Conservation (phyloP, 2,329 filamentous ascomycete species). For the Fulvia fulva region DNA sequence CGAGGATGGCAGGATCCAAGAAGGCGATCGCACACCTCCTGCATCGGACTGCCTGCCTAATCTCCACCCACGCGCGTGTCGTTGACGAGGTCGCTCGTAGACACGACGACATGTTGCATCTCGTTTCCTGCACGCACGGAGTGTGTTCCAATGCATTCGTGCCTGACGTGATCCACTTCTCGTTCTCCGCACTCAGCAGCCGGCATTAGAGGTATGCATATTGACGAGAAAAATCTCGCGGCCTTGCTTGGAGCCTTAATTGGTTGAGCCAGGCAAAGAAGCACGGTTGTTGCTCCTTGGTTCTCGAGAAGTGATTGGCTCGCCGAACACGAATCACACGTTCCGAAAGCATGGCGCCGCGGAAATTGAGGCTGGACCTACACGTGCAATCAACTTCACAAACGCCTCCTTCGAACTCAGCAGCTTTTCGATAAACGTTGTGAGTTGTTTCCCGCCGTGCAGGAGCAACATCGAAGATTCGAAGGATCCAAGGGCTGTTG, state of each 20-base stretch:
- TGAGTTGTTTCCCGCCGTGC: background rate
- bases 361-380: background rate
- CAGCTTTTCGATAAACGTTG: background rate
- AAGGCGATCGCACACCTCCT: background rate
- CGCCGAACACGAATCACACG: background rate
- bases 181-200: slow-evolving; percentile 1
- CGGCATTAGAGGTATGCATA: slow-evolving; percentile 6
- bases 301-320: background rate
- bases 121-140: background rate
- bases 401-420: background rate
- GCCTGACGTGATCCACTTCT: slow-evolving; percentile 3
- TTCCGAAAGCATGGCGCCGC: background rate
- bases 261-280: background rate
- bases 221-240: slow-evolving; percentile 4
- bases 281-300: background rate
- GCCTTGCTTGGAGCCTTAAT: background rate
- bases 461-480: background rate
- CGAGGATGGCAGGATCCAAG: background rate
- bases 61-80: background rate
- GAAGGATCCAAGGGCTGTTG: background rate
- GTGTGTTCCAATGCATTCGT: background rate
- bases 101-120: background rate
- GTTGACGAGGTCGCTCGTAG: background rate
- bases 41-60: background rate
- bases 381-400: background rate